phyloP scores from a whole-genome alignment of 495 filamentous ascomycete species.

The Penicillium herquei region DNA sequence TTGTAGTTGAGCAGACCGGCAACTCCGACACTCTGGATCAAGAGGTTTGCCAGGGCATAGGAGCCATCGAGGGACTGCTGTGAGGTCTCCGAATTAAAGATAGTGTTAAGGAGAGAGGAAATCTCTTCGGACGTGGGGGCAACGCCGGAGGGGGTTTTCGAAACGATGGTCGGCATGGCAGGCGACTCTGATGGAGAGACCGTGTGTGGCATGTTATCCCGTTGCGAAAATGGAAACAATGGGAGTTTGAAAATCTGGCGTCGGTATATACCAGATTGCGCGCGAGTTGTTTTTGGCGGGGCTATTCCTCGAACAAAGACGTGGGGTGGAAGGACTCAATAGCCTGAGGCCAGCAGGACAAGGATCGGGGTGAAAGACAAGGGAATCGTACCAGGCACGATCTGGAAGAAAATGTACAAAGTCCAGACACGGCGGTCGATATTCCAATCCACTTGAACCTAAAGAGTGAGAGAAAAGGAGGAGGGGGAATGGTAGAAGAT shows the following conservation, averaged over 20 bases:
- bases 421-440: conserved; percentile 11
- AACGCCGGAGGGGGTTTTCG: conserved; percentile 49
- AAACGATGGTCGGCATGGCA: conserved; percentile 59
- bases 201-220: conserved; percentile 62
- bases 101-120: conserved; percentile 64
- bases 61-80: conserved; percentile 82
- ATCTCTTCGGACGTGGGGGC: conserved; percentile 73
- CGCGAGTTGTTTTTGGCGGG: not conserved
- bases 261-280: conserved; percentile 11
- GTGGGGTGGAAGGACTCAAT: conserved; percentile 13
- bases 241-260: not conserved
- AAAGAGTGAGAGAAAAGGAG: conserved; percentile 7
- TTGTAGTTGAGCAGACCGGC: conserved; percentile 73
- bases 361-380: not conserved
- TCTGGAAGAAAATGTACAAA: conserved; percentile 10
- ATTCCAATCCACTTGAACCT: conserved; percentile 12
- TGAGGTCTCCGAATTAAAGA: conserved; percentile 80
- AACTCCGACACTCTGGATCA: conserved; percentile 75
- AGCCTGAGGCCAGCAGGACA: conserved; percentile 5
- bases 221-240: not conserved
- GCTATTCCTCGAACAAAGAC: conserved; percentile 7
- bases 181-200: conserved; percentile 57
- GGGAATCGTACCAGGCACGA: conserved; percentile 1
- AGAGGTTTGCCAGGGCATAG: conserved; percentile 76
- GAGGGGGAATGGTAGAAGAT: conserved; percentile 1